These are phyloP conservation scores for Zoysia matrella DNA, from an alignment of 202 grass and related monocot species.

Conservation along the genomic window DNA sequence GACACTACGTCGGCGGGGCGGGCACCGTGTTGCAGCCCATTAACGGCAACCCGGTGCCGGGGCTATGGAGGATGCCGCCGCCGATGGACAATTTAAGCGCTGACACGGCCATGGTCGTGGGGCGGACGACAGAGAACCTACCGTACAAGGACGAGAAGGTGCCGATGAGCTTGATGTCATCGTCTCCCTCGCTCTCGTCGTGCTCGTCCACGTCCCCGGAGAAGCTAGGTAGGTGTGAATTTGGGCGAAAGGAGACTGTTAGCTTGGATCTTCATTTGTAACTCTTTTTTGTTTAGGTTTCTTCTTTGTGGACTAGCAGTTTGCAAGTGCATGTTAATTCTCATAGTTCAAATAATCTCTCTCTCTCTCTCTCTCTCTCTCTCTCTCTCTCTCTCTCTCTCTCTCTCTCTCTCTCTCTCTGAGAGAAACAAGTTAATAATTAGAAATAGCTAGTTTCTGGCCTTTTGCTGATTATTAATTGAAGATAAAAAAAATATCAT, in stretches of 20 bases:
- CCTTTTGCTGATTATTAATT: background rate
- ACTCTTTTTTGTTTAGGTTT: conserved; percentile 51
- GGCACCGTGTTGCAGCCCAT: conserved; percentile 75
- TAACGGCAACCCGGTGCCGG: conserved; percentile 61
- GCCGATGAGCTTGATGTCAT: conserved; percentile 44
- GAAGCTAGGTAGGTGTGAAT: conserved; percentile 65
- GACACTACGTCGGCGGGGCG: conserved; percentile 27
- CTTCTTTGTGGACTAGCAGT: conserved; percentile 33
- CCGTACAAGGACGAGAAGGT: conserved; percentile 50
- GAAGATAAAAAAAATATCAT: background rate
- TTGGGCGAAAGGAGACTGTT: conserved; percentile 67
- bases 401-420: background rate
- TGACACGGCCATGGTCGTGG: conserved; percentile 20
- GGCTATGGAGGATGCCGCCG: conserved; percentile 61
- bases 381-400: background rate
- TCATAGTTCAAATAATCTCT: conserved; percentile 58
- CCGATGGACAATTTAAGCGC: background rate
- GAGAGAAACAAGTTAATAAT: background rate
- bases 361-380: background rate
- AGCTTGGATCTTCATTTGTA: conserved; percentile 99
- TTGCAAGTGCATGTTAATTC: conserved; percentile 48
- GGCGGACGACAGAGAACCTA: background rate
- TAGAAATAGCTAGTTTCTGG: background rate
- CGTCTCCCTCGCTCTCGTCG: conserved; percentile 52
- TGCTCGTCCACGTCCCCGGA: conserved; percentile 68